phyloP scores from a whole-genome alignment of 805 yeast genomes.

The Lipomyces chichibuensis region DNA sequence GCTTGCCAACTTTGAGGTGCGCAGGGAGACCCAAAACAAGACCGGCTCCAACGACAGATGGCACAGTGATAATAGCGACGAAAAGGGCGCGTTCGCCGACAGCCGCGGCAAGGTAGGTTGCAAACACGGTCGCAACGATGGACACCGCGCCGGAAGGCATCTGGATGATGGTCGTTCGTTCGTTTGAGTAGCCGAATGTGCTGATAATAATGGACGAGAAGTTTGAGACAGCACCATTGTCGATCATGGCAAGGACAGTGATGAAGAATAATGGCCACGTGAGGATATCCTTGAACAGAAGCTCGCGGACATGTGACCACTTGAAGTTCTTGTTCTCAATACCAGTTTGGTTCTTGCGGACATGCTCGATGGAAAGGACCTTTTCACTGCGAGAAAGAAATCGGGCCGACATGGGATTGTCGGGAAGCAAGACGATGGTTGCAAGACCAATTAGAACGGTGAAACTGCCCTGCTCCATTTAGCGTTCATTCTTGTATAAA shows the following conservation, averaged over 20 bases:
- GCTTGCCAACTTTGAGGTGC: slow-evolving; percentile 14
- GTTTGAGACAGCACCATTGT: slow-evolving; percentile 60
- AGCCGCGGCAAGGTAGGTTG: slow-evolving; percentile 45
- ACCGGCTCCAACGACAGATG: slow-evolving; percentile 23
- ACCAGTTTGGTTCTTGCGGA: slow-evolving; percentile 60
- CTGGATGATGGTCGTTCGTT: slow-evolving; percentile 50
- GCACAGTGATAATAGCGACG: slow-evolving; percentile 18
- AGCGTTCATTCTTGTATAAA: background rate
- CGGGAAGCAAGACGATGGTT: slow-evolving; percentile 57
- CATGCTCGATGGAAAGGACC: slow-evolving; percentile 54
- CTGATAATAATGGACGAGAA: slow-evolving; percentile 52
- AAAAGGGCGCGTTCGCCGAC: slow-evolving; percentile 19
- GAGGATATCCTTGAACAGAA: slow-evolving; percentile 52
- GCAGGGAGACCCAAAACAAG: slow-evolving; percentile 21
- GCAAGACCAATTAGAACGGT: slow-evolving; percentile 57
- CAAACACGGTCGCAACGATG: slow-evolving; percentile 48
- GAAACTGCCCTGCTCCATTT: slow-evolving; percentile 52
- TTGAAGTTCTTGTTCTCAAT: slow-evolving; percentile 61
- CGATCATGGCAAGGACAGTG: slow-evolving; percentile 50
- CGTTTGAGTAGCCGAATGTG: slow-evolving; percentile 52
- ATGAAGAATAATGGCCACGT: slow-evolving; percentile 53
- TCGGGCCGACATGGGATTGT: slow-evolving; percentile 51
- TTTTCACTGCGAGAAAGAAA: slow-evolving; percentile 51
- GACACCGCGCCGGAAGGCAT: slow-evolving; percentile 56
- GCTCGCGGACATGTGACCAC: slow-evolving; percentile 57